A percentile compares a stretch with the other conserved stretches of the same genome.
Conservation (phyloP, 1,284 basidiomycete species). For the Wolfiporia cocos region DNA sequence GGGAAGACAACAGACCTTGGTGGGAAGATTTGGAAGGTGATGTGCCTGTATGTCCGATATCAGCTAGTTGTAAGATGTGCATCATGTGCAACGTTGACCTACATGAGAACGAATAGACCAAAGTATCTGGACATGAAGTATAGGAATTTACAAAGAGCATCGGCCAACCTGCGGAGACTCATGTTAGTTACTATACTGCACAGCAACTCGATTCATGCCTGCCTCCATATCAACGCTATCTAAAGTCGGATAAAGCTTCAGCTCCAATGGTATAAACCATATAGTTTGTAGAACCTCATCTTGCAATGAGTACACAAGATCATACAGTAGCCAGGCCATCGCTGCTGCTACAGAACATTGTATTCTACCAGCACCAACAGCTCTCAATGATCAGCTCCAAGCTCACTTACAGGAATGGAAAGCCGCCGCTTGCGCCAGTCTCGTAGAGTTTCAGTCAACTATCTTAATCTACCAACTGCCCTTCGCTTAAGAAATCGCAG, state of each 20-base stretch:
- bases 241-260: too few relatives aligned
- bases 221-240: constrained; percentile 9
- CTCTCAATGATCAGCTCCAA: too few relatives aligned
- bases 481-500: too few relatives aligned
- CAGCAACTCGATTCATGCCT: neutral
- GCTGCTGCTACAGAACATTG: too few relatives aligned
- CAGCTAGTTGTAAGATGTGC: neutral
- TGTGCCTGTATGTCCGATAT: neutral
- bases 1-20: neutral
- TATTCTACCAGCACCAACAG: too few relatives aligned
- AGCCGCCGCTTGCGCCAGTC: too few relatives aligned
- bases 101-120: constrained; percentile 6
- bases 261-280: too few relatives aligned
- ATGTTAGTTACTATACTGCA: neutral
- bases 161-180: constrained; percentile 3
- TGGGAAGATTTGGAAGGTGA: neutral
- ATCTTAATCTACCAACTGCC: too few relatives aligned
- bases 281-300: neutral
- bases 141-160: constrained; percentile 6
- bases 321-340: neutral
- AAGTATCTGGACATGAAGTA: constrained; percentile 8
- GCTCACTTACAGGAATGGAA: too few relatives aligned
- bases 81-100: neutral
- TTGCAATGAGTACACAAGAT: neutral
- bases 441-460: too few relatives aligned